phyloP scores from a whole-genome alignment of 768 basidiomycete species.

The Tricholomella constricta region DNA sequence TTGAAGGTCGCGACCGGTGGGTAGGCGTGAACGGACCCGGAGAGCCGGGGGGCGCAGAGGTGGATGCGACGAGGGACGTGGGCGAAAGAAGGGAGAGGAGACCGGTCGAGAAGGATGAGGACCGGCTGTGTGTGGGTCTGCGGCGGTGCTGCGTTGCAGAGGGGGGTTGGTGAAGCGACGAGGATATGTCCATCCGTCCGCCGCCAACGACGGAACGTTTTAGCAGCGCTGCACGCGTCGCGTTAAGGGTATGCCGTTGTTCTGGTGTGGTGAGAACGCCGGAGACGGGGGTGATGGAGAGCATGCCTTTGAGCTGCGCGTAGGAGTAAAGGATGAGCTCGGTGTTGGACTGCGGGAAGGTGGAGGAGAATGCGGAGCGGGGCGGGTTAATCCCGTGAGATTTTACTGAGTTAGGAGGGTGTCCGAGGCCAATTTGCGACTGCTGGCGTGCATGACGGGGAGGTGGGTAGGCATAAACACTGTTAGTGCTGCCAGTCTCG shows the following conservation, averaged over 20 bases:
- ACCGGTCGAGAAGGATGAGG: slow-evolving; percentile 54
- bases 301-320: slow-evolving; percentile 73
- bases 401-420: slow-evolving; percentile 33
- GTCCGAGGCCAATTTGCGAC: slow-evolving; percentile 49
- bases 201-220: slow-evolving; percentile 61
- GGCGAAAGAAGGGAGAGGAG: slow-evolving; percentile 52
- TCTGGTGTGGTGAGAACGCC: slow-evolving; percentile 43
- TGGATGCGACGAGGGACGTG: slow-evolving; percentile 26
- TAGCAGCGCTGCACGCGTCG: slow-evolving; percentile 51
- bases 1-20: slow-evolving; percentile 5
- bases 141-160: slow-evolving; percentile 22
- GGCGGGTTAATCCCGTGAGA: slow-evolving; percentile 21
- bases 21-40: slow-evolving; percentile 6
- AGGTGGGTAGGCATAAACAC: slow-evolving; percentile 38
- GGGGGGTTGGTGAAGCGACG: slow-evolving; percentile 35
- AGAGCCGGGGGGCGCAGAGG: slow-evolving; percentile 14
- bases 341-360: slow-evolving; percentile 50
- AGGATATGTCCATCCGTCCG: slow-evolving; percentile 79
- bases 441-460: slow-evolving; percentile 35
- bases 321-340: slow-evolving; percentile 86
- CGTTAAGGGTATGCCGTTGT: slow-evolving; percentile 45
- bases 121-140: slow-evolving; percentile 46
- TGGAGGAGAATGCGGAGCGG: slow-evolving; percentile 44
- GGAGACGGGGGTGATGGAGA: slow-evolving; percentile 53
- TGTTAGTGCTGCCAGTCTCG: slow-evolving; percentile 20